phyloP scores from a whole-genome alignment of 371 early-diverging fungal genomes.

The Caulochytrium protostelioides region DNA sequence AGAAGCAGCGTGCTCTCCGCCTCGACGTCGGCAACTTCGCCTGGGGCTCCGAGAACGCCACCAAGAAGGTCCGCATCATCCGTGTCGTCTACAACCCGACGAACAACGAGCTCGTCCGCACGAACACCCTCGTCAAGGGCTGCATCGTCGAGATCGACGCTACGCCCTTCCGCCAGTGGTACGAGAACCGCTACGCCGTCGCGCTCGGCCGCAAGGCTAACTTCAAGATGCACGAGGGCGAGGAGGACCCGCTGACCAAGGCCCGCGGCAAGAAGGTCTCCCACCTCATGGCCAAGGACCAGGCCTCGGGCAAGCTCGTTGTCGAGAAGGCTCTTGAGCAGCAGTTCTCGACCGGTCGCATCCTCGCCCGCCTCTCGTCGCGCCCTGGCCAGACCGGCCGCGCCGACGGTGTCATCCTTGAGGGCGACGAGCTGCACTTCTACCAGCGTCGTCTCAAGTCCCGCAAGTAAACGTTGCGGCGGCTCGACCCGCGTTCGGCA shows the following conservation, averaged over 20 bases:
- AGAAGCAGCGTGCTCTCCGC: conserved; percentile 95
- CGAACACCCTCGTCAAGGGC: conserved; percentile 98
- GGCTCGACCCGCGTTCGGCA: no score
- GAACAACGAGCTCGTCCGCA: conserved; percentile 99
- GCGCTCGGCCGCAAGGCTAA: conserved; percentile 73
- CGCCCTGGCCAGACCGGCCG: conserved; percentile 99
- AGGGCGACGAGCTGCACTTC: conserved; percentile 96
- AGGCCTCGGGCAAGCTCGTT: conserved; percentile 68
- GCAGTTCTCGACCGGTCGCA: conserved; percentile 90
- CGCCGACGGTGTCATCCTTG: conserved; percentile 96
- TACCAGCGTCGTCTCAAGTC: conserved; percentile 79
- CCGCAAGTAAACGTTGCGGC: no score
- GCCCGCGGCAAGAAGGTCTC: conserved; percentile 81
- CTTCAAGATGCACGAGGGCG: no score
- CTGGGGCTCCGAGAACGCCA: conserved; percentile 84
- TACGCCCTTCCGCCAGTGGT: conserved; percentile 97
- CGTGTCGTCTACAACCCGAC: conserved; percentile 98
- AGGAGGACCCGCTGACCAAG: conserved; percentile 35
- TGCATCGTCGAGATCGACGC: conserved; percentile 94
- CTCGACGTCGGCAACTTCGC: conserved; percentile 93
- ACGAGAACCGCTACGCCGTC: conserved; percentile 83
- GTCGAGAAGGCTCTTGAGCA: conserved; percentile 71
- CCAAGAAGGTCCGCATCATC: conserved; percentile 90
- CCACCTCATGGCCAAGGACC: no score
- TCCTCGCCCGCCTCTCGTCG: conserved; percentile 83